A percentile compares a stretch with the other conserved stretches of the same genome.
phyloP scores from a whole-genome alignment of 495 filamentous ascomycete genomes.

The Hyaloscypha variabilis region DNA sequence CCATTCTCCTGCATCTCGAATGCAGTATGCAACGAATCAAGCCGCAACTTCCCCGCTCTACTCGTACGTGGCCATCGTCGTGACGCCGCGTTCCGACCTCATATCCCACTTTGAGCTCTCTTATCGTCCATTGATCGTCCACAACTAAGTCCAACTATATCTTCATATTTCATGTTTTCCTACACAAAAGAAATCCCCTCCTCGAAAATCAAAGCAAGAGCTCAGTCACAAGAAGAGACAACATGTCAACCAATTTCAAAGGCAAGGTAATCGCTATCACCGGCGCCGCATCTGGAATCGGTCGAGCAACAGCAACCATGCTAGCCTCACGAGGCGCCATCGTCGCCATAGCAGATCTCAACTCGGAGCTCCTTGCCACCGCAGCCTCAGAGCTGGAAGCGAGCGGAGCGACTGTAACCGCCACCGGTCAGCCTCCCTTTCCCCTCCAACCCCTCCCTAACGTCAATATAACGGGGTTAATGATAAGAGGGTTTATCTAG shows the following conservation, averaged over 20 bases:
- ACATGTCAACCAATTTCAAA: constrained; percentile 12
- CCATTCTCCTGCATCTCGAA: too few species aligned
- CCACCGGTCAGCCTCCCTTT: background rate
- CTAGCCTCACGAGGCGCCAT: constrained; percentile 42
- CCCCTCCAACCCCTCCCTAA: background rate
- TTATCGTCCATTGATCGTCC: too few species aligned
- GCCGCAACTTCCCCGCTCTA: too few species aligned
- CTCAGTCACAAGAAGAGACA: too few species aligned
- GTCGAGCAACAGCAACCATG: constrained; percentile 46
- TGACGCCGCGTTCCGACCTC: too few species aligned
- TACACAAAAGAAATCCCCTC: too few species aligned
- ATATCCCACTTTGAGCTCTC: too few species aligned
- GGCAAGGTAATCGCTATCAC: constrained; percentile 48
- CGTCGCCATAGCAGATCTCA: constrained; percentile 43
- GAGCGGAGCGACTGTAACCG: background rate
- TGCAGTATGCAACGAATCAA: too few species aligned
- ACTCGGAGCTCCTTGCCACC: background rate
- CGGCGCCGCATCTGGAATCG: constrained; percentile 55
- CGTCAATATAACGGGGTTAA: background rate
- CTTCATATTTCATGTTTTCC: too few species aligned
- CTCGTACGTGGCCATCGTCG: too few species aligned
- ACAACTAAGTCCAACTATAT: too few species aligned
- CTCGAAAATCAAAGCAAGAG: too few species aligned
- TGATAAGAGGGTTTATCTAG: constrained; percentile 12
- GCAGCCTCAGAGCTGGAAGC: background rate